Evolutionary conservation across 1,284 basidiomycete species (phyloP).

Genomic region (Polyporus tsugae): DNA sequence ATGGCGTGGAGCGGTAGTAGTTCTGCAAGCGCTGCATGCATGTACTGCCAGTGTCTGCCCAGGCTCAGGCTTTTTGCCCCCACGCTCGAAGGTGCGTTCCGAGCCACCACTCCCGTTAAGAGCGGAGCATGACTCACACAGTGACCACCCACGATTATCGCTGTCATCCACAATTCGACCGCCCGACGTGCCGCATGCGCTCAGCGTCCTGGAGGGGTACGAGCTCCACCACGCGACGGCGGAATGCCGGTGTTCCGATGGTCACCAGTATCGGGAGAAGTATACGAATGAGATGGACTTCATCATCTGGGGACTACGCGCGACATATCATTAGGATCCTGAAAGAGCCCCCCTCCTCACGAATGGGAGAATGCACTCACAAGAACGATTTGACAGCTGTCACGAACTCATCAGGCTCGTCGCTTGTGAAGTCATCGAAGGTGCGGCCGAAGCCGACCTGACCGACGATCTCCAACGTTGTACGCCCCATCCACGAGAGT

Average conservation of each 20-base stretch:
- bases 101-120: not conserved
- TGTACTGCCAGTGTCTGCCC: no score
- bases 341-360: no score
- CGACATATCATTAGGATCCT: no score
- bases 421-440: conserved; percentile 32
- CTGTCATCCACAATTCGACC: not conserved
- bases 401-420: conserved; percentile 35
- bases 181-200: not conserved
- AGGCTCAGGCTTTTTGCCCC: no score
- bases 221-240: no score
- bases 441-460: conserved; percentile 33
- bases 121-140: not conserved
- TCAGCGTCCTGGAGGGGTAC: no score
- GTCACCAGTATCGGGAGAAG: no score
- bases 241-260: no score
- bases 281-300: no score
- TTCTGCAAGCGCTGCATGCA: not conserved
- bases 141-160: not conserved
- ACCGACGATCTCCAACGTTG: conserved; percentile 32
- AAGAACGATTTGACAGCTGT: conserved; percentile 38
- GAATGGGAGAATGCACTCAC: conserved; percentile 30
- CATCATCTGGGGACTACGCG: no score
- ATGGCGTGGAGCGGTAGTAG: not conserved
- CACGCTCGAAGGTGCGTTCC: not conserved
- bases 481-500: conserved; percentile 33